Evolutionary conservation across 2,329 filamentous ascomycete species (phyloP), one percentile per base, ranked within the genome.

Genomic region (Colletotrichum lentis): DNA sequence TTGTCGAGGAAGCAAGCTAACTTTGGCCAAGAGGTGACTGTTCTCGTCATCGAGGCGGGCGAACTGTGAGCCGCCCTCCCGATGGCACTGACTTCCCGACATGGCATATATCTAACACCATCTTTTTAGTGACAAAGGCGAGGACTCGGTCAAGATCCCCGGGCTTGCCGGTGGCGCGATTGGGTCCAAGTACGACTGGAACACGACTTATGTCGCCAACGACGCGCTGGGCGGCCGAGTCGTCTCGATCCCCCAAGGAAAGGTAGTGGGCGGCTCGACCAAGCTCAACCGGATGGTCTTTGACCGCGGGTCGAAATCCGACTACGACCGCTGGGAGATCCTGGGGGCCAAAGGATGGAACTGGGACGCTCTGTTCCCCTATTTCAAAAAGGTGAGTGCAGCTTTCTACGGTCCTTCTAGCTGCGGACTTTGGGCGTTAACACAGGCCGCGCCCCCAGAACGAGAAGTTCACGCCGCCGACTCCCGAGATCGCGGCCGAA

Each of bases 311-410:
- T 74, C 75, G 1, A 67, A 70, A 0, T 66, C 69, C 2, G 75
- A 76, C 44, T 77, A 77, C 47, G 73, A 81, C 50, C 73, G 75
- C 3, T 81, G 80, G 80, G 77, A 77, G 46, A 72, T 71, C 0
- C 67, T 81, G 1, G 79, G 79, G 0, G 81, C 80, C 35, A 67
- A 73, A 0, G 73, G 77, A 0, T 81, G 80, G 80, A 76, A 76
- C 3, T 81, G 79, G 76, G 72, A 77, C n/a, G 72, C 63, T 3
- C 71, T 80, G 16, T 58, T 77, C 2, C 71, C 75, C 6, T 77
- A 77, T 54, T 77, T 76, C 54, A 76, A 73, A 59, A 77, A 77
- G 68, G 73, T 73, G 37, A 27, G 31, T 5, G 6, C 18, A 4
- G 31, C 3, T 22, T 12, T 22, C 3, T 10, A 7, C 8, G 3